A percentile compares a stretch with the other conserved stretches of the same genome.
These are phyloP conservation scores for Talaromyces funiculosus DNA, from an alignment of 2,329 filamentous ascomycete species.

Conservation along the genomic window DNA sequence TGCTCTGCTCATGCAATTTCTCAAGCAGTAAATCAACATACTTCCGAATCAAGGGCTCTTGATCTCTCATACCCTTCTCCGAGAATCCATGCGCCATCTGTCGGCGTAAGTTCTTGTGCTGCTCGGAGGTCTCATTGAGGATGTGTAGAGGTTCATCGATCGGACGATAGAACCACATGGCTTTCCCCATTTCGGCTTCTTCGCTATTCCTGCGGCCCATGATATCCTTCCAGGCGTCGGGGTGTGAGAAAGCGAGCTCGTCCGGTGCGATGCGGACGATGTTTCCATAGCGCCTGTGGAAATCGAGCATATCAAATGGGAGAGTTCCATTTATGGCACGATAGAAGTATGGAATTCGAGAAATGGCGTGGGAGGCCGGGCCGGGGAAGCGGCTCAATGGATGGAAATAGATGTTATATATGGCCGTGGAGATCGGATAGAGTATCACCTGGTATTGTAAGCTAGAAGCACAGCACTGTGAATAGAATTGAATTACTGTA, in stretches of 20 bases:
- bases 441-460: background rate
- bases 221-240: conserved; percentile 27
- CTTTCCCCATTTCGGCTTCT: conserved; percentile 15
- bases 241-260: conserved; percentile 22
- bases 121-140: conserved; percentile 12
- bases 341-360: conserved; percentile 16
- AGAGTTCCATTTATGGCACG: conserved; percentile 17
- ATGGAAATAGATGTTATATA: conserved; percentile 23
- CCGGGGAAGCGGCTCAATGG: conserved; percentile 23
- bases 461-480: background rate
- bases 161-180: conserved; percentile 16
- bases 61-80: conserved; percentile 24
- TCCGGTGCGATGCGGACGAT: conserved; percentile 26
- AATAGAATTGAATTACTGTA: background rate
- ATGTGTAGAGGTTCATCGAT: conserved; percentile 16
- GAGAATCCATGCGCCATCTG: conserved; percentile 28
- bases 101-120: conserved; percentile 22
- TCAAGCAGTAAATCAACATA: conserved; percentile 23
- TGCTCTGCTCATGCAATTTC: conserved; percentile 14
- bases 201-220: conserved; percentile 19
- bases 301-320: conserved; percentile 18
- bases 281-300: conserved; percentile 25
- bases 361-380: conserved; percentile 14
- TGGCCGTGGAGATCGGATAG: background rate
- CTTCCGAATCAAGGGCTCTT: conserved; percentile 18